Base-by-base conservation (phyloP, 2,329 filamentous ascomycete genomes). In the Lecanicillium sp. region DNA sequence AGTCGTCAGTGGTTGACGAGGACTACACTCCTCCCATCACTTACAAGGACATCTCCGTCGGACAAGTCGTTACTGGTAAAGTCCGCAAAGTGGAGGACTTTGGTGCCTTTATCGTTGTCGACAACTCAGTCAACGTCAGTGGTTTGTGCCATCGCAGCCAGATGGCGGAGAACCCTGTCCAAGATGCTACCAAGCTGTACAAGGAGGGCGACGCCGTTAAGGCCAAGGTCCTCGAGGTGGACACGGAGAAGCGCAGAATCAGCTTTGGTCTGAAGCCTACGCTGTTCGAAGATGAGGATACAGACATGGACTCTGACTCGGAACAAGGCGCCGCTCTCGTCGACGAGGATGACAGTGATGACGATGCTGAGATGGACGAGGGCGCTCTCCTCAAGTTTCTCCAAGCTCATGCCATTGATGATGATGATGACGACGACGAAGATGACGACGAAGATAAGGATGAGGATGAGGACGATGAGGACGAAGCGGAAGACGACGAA, bases 21-120 rank as follows among this genome's bases (percentile, higher is more conserved):
- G 75, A 90, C 55, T 95, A 88, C 65, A 79, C 81, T 37, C 79
- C 86, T 19, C 83, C 81, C 2, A 64, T 84, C n/a, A 83, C 78
- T 1, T 85, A 91, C 53, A 74, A 76, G n/a, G 87, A 95, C 56
- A 72, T 97, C 49, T 81, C 85, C 60, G 71, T 78, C 52, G 90
- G 90, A 6, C 87, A 95, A 65, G 71, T 90, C 26, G 78, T 98
- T 27, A 95, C 87, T 11, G 93, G 90, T 41, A 95, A 88, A 62
- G 81, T 98, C 48, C 84, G 90, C 58, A 95, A 94, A 67, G 90
- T 97, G 2, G 88, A 95, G 60, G 87, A 95, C 26, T 98, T 90
- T 63, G 93, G 93, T 55, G 91, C 91, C 5, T 98, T 98, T 64
- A 86, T 98, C 57, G 80, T 94, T 36, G 73, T 98, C 17, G 89